Conservation (phyloP, 2,329 filamentous ascomycete genomes). For the Raffaelea deltoideospora region DNA sequence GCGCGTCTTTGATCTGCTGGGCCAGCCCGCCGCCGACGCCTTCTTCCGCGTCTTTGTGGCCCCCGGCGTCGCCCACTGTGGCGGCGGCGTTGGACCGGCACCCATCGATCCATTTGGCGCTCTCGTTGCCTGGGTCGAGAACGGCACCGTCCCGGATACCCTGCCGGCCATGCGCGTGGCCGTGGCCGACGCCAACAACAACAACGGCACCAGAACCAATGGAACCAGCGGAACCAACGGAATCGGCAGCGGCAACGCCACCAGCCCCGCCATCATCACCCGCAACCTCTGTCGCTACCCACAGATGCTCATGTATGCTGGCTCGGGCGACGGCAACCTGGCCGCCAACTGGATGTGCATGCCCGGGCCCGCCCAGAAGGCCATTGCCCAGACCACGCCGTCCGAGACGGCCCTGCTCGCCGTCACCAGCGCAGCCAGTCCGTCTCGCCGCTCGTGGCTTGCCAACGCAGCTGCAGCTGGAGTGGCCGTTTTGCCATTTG, state of each 20-base stretch:
- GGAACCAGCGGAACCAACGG: too few species aligned
- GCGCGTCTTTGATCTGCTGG: constrained; percentile 7
- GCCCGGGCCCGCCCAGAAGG: constrained; percentile 1
- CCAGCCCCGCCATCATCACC: not conserved
- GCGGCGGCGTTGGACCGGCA: constrained; percentile 12
- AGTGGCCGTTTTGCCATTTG: too few species aligned
- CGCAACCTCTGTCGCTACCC: constrained; percentile 8
- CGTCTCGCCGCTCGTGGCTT: too few species aligned
- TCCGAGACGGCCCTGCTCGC: not conserved
- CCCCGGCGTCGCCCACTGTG: constrained; percentile 18
- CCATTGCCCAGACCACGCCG: not conserved
- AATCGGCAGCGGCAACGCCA: too few species aligned
- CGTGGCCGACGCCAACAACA: not conserved
- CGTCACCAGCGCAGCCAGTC: not conserved
- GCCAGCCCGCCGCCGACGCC: constrained; percentile 7
- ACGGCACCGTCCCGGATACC: constrained; percentile 6
- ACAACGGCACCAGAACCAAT: not conserved
- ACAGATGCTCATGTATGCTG: constrained; percentile 3
- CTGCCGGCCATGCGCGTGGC: constrained; percentile 2
- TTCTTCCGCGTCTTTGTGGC: constrained; percentile 18
- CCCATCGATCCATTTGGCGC: constrained; percentile 8
- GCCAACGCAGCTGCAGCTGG: too few species aligned
- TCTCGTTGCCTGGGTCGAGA: constrained; percentile 6
- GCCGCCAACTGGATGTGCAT: constrained; percentile 6
- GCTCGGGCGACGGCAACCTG: constrained; percentile 2